Percentiles rank a stretch among this genome's conserved stretches.
Conservation (phyloP, 2,329 filamentous ascomycete species). For the Hypoxylon sp. region DNA sequence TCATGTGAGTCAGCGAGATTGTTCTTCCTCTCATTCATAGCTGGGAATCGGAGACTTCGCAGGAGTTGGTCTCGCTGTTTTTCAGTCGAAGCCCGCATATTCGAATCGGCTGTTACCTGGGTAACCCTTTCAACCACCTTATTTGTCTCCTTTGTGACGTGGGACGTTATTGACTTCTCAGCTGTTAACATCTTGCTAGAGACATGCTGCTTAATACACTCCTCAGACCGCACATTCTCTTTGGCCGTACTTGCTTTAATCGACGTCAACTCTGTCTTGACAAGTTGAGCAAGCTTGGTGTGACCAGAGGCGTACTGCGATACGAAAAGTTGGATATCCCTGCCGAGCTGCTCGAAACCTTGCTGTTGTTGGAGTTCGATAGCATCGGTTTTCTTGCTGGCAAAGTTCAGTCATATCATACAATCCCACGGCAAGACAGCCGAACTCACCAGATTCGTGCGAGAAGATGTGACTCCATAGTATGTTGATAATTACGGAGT, state of each 20-base stretch:
- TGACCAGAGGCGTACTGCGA: not conserved
- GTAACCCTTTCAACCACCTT: not conserved
- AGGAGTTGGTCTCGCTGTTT: conserved; percentile 19
- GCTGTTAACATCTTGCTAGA: not conserved
- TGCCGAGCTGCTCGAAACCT: conserved; percentile 3
- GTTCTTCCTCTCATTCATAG: conserved; percentile 38
- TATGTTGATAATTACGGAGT: conserved; percentile 25
- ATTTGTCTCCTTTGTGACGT: conserved; percentile 5
- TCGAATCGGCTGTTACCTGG: not conserved
- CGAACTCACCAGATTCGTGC: conserved; percentile 18
- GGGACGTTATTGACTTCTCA: conserved; percentile 1
- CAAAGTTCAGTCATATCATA: not conserved
- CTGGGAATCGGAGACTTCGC: conserved; percentile 29
- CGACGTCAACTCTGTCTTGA: not conserved
- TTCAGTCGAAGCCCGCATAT: not conserved
- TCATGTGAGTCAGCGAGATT: conserved; percentile 21
- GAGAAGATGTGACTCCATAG: conserved; percentile 19
- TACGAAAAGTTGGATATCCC: conserved; percentile 16
- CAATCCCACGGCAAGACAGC: not conserved
- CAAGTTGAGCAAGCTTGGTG: not conserved
- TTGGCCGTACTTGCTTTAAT: conserved; percentile 1
- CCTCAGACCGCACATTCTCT: conserved; percentile 2
- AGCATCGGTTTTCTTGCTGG: conserved; percentile 14
- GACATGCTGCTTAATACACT: conserved; percentile 7
- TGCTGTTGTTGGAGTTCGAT: conserved; percentile 17